Evolutionary conservation across 75 land plant genomes (phyloP).

Genomic region (Adiantum capillusveneris): DNA sequence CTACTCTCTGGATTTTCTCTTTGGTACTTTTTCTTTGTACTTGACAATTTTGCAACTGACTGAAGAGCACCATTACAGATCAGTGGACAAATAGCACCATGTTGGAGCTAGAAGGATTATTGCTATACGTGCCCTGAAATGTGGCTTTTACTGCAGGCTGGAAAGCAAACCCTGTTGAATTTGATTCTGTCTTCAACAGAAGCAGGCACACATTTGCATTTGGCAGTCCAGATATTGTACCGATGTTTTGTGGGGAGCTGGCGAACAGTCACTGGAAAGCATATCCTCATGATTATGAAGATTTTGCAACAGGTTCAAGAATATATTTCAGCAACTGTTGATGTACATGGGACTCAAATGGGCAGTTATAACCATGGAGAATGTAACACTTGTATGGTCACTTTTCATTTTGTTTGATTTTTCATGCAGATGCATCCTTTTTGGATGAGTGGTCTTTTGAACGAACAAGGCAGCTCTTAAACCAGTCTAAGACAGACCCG

Average conservation of each 20-base stretch:
- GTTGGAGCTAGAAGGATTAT: too few relatives aligned
- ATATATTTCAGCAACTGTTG: too few relatives aligned
- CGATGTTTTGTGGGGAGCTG: constrained; percentile 82
- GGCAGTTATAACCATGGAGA: too few relatives aligned
- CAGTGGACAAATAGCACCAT: too few relatives aligned
- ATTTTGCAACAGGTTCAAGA: constrained; percentile 82
- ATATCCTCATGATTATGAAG: constrained; percentile 91
- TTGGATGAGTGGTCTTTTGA: constrained; percentile 94
- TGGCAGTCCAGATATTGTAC: constrained; percentile 96
- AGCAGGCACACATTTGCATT: constrained; percentile 80
- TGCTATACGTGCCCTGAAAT: too few relatives aligned
- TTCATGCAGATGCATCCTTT: constrained; percentile 92
- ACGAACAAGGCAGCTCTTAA: constrained; percentile 52
- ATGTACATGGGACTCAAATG: too few relatives aligned
- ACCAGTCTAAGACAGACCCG: constrained; percentile 49
- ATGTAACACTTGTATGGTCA: too few relatives aligned
- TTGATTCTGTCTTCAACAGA: constrained; percentile 93
- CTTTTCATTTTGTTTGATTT: background rate
- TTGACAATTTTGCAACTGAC: too few relatives aligned
- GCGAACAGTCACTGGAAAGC: constrained; percentile 63
- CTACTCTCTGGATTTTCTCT: too few relatives aligned
- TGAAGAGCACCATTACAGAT: too few relatives aligned
- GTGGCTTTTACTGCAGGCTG: constrained; percentile 47
- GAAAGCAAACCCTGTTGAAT: constrained; percentile 99
- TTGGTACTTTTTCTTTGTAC: too few relatives aligned